These are phyloP conservation scores for Isatis lusitanica DNA, from an alignment of 441 rosid species.

Conservation along the genomic window DNA sequence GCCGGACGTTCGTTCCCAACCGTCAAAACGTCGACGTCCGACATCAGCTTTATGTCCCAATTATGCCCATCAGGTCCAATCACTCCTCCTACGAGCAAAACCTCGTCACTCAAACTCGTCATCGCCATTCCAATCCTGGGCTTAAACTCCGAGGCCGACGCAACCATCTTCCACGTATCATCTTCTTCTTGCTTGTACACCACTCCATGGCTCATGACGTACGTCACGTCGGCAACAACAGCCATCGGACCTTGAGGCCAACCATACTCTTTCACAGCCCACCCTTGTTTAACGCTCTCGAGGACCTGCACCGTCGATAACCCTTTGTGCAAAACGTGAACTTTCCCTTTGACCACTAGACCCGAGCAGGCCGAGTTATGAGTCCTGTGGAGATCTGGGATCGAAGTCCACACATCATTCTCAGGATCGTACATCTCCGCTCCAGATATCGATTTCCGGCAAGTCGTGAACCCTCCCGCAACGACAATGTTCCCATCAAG, in stretches of 20 bases:
- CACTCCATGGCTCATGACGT: slow-evolving; percentile 68
- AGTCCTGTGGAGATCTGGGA: slow-evolving; percentile 80
- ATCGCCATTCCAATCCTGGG: slow-evolving; percentile 79
- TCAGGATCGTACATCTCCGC: slow-evolving; percentile 90
- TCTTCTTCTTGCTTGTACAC: slow-evolving; percentile 55
- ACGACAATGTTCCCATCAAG: slow-evolving; percentile 83
- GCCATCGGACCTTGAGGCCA: slow-evolving; percentile 95
- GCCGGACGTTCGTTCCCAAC: slow-evolving; percentile 65
- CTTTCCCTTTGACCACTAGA: slow-evolving; percentile 60
- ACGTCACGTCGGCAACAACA: slow-evolving; percentile 64
- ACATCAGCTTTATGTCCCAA: slow-evolving; percentile 73
- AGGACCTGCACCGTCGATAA: slow-evolving; percentile 79
- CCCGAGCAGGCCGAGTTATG: slow-evolving; percentile 93
- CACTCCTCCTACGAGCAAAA: slow-evolving; percentile 84
- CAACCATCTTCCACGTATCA: slow-evolving; percentile 51
- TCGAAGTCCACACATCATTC: slow-evolving; percentile 67
- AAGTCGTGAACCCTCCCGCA: slow-evolving; percentile 91
- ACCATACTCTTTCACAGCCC: slow-evolving; percentile 75
- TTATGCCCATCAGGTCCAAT: slow-evolving; percentile 82
- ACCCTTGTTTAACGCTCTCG: slow-evolving; percentile 56
- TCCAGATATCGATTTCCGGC: slow-evolving; percentile 83
- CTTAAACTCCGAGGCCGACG: slow-evolving; percentile 77
- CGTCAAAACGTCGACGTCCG: slow-evolving; percentile 62
- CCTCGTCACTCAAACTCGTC: slow-evolving; percentile 69
- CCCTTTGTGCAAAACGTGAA: slow-evolving; percentile 89